Percentiles rank a stretch among this genome's conserved stretches.
These are phyloP conservation scores for Pterocarpus santalinus DNA, from an alignment of 306 rosid species.

Conservation along the genomic window DNA sequence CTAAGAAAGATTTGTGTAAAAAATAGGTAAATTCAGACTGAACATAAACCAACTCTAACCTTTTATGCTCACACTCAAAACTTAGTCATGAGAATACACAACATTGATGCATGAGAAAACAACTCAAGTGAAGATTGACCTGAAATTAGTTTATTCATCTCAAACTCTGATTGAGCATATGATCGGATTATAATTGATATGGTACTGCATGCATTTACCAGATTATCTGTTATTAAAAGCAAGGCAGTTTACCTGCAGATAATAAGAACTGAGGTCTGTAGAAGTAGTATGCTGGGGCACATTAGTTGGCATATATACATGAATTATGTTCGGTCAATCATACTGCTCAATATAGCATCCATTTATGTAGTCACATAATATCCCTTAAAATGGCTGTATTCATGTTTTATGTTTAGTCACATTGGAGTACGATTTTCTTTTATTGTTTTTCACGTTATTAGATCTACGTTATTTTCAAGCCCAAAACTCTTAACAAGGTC, in stretches of 20 bases:
- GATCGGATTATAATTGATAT: conserved; percentile 10
- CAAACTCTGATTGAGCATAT: conserved; percentile 15
- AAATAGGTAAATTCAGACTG: conserved; percentile 7
- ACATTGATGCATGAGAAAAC: neutral
- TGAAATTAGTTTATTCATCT: conserved; percentile 17
- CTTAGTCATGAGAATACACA: neutral
- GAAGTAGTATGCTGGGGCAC: neutral
- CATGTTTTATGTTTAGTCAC: conserved; percentile 10
- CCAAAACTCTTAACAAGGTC: conserved; percentile 21
- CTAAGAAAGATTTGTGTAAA: neutral
- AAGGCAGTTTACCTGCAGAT: neutral
- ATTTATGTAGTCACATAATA: conserved; percentile 17
- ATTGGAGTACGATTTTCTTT: conserved; percentile 12
- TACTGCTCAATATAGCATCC: conserved; percentile 17
- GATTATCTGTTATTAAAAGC: neutral
- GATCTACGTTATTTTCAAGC: conserved; percentile 25
- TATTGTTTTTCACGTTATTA: conserved; percentile 36
- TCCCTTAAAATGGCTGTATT: conserved; percentile 22
- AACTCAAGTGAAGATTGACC: neutral
- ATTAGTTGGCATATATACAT: neutral
- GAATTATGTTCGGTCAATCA: conserved; percentile 12
- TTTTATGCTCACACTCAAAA: conserved; percentile 25
- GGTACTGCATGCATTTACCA: conserved; percentile 10
- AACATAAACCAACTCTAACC: conserved; percentile 12
- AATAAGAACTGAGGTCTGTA: neutral